Percentiles rank a stretch among this genome's conserved stretches.
Evolutionary conservation across 1,139 yeast genomes (phyloP).

Genomic region (Suhomyces anneliseae): DNA sequence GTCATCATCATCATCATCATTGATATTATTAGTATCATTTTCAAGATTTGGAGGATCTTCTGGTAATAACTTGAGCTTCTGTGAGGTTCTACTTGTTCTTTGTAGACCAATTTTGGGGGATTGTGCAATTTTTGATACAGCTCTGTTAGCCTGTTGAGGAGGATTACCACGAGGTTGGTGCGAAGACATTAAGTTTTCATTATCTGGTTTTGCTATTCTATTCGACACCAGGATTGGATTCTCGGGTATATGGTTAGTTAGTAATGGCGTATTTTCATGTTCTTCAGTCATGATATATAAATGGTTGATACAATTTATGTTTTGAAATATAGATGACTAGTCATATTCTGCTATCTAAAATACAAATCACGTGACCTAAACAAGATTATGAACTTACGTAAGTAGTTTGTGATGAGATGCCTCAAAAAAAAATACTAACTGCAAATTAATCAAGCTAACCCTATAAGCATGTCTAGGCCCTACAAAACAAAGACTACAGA

Average conservation of each 20-base stretch:
- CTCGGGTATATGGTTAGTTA: conserved; percentile 32
- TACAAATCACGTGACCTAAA: not conserved
- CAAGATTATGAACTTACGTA: not conserved
- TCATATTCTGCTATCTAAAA: not conserved
- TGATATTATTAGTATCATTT: conserved; percentile 18
- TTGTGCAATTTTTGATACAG: conserved; percentile 30
- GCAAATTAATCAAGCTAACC: not conserved
- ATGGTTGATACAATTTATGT: no score
- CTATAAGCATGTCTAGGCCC: conserved; percentile 7
- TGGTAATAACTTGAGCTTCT: conserved; percentile 81
- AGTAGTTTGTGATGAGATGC: conserved; percentile 11
- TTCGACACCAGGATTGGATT: conserved; percentile 25
- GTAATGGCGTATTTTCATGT: conserved; percentile 26
- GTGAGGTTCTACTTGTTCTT: conserved; percentile 84
- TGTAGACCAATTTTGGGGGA: conserved; percentile 70
- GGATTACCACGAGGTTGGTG: conserved; percentile 5
- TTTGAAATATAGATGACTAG: not conserved
- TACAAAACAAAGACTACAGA: conserved; percentile 45
- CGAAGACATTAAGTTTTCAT: not conserved
- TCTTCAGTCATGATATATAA: not conserved
- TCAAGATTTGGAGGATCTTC: conserved; percentile 60
- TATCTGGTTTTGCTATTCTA: not conserved
- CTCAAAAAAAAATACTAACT: conserved; percentile 4
- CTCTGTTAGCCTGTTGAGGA: conserved; percentile 20
- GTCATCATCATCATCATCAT: conserved; percentile 32